Evolutionary conservation across 2,329 filamentous ascomycete genomes (phyloP), one percentile per base, ranked within the genome.

Genomic region (Paraconiothyrium brasiliense): DNA sequence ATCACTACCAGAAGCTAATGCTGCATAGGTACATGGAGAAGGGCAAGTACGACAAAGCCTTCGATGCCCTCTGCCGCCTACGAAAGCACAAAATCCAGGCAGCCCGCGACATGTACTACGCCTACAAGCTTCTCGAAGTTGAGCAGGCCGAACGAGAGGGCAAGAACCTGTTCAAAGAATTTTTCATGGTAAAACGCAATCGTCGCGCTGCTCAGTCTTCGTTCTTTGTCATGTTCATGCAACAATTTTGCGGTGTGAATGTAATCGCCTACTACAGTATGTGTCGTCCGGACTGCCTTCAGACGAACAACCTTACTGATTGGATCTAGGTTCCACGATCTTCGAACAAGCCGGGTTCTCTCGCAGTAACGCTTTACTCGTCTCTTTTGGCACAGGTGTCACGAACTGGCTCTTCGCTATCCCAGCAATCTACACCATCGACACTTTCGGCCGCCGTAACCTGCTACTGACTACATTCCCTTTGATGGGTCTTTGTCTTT

Each of bases 91-190:
- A 84, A 14, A 78, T 88, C 20, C 84, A 86, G 62, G 86, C 85
- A 1, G 84, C 84, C 0, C 77, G 85, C 41, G 85, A 87, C 62
- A 80, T 84, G 65, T 88, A 86, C 78, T 87, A 87, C 68, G 76
- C 74, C 1, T 72, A 74, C 47, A 72, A 75, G 48, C 66, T 78
- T 56, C 76, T 71, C 62, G 75, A 73, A 67, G 76, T 72, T 54
- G 80, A 75, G 69, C 73, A 71, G 13, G 74, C 69, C 39, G 67
- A 76, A 41, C 78, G 71, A 60, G 78, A 67, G 13, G 77, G 65
- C 62, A 71, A 64, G 51, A 78, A 59, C 62, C 50, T 71, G 1
- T 73, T 74, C 55, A 74, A 69, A 32, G 76, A 78, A 20, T 72
- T 77, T 57, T 75, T 78, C 66, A 51, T 59, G 1, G 72, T 77